These are phyloP conservation scores for Pisolithus microcarpus DNA, from an alignment of 768 basidiomycete species.

Conservation along the genomic window DNA sequence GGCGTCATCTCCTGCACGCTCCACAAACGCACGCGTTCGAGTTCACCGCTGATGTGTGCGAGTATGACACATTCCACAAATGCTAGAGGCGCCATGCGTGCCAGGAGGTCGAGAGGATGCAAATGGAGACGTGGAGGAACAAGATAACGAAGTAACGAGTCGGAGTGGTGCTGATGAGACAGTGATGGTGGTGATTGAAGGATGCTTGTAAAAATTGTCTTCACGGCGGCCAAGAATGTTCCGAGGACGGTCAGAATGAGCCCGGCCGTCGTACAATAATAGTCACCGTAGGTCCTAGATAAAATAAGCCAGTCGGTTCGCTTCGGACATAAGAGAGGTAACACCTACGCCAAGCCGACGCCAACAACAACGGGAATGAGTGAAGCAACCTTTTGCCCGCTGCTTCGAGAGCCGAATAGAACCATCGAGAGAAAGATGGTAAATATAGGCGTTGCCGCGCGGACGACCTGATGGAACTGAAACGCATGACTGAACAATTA, in stretches of 20 bases:
- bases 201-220: constrained; percentile 86
- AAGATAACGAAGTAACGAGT: constrained; percentile 15
- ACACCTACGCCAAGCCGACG: constrained; percentile 76
- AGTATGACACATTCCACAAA: constrained; percentile 80
- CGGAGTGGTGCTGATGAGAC: constrained; percentile 11
- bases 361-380: constrained; percentile 83
- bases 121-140: constrained; percentile 34
- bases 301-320: neutral
- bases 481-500: neutral
- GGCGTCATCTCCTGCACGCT: constrained; percentile 33
- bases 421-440: constrained; percentile 70
- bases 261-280: constrained; percentile 82
- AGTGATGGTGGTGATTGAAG: constrained; percentile 44
- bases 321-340: neutral
- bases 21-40: constrained; percentile 50
- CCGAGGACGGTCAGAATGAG: constrained; percentile 85
- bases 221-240: constrained; percentile 85
- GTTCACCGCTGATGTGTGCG: constrained; percentile 76
- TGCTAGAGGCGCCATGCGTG: constrained; percentile 87
- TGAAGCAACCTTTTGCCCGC: constrained; percentile 55
- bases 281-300: constrained; percentile 91
- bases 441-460: constrained; percentile 89
- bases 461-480: constrained; percentile 96
- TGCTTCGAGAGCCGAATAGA: constrained; percentile 59
- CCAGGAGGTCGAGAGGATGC: constrained; percentile 80